Percentiles rank a stretch among this genome's conserved stretches.
These are phyloP conservation scores for Dictyostelium discoideum DNA, from an alignment of 78 protist genomes.

Conservation along the genomic window dicty_2.7 NC_007091.3:157001-157500, in stretches of 20 bases:
- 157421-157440: neutral
- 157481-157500: neutral
- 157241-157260: neutral
- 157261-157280: slow-evolving; percentile 3
- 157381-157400: neutral
- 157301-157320: neutral
- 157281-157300: neutral
- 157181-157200: too few relatives aligned
- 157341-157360: slow-evolving; percentile 5
- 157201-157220: too few relatives aligned
- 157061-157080: neutral
- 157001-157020: neutral
- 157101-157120: neutral
- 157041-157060: neutral
- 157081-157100: neutral
- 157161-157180: neutral
- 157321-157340: neutral
- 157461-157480: neutral
- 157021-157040: neutral
- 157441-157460: neutral
- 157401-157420: neutral
- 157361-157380: neutral
- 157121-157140: neutral
- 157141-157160: neutral
- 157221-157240: too few relatives aligned